phyloP scores from a whole-genome alignment of 768 basidiomycete species.

The Podaxis mareebaensis region DNA sequence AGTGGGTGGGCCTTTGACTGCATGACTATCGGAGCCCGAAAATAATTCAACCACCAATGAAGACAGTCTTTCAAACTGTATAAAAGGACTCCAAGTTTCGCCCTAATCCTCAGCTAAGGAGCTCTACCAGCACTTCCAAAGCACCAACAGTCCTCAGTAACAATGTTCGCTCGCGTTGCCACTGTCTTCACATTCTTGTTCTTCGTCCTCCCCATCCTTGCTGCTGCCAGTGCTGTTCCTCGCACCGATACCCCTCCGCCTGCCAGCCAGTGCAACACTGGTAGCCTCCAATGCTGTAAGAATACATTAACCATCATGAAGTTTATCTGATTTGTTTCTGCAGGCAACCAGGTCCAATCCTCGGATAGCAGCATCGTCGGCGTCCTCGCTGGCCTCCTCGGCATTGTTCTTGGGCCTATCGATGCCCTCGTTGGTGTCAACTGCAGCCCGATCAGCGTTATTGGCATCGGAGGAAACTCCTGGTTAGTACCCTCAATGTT shows the following conservation, averaged over 20 bases:
- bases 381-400: slow-evolving; percentile 32
- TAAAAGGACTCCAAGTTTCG: slow-evolving; percentile 15
- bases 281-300: slow-evolving; percentile 31
- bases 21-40: neutral
- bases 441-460: slow-evolving; percentile 32
- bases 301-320: neutral
- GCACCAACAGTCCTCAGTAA: slow-evolving; percentile 13
- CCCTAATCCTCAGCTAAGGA: slow-evolving; percentile 22
- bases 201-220: slow-evolving; percentile 29
- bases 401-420: slow-evolving; percentile 26
- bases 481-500: slow-evolving; percentile 18
- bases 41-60: neutral
- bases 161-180: slow-evolving; percentile 29
- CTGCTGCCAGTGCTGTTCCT: slow-evolving; percentile 26
- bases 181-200: slow-evolving; percentile 24
- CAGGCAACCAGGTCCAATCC: slow-evolving; percentile 26
- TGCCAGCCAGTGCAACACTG: slow-evolving; percentile 29
- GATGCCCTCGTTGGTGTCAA: slow-evolving; percentile 19
- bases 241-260: slow-evolving; percentile 18
- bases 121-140: slow-evolving; percentile 21
- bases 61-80: neutral
- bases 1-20: neutral
- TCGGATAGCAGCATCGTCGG: slow-evolving; percentile 18
- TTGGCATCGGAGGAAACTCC: slow-evolving; percentile 25
- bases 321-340: neutral